A percentile compares a stretch with the other conserved stretches of the same genome.
These are phyloP conservation scores for Hygrophoropsis aurantiaca DNA, from an alignment of 768 basidiomycete species.

Conservation along the genomic window DNA sequence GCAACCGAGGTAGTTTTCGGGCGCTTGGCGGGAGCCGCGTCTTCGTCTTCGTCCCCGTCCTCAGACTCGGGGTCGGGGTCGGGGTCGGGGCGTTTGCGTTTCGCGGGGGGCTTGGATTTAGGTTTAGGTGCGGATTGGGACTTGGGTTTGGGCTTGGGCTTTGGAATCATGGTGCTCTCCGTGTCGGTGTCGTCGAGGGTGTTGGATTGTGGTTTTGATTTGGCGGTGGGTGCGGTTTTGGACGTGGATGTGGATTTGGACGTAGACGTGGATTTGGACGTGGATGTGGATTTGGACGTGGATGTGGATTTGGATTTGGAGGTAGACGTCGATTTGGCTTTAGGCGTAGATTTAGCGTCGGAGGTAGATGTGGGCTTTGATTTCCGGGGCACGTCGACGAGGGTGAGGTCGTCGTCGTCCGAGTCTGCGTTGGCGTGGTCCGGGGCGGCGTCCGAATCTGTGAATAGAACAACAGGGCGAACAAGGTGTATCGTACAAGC, in stretches of 20 bases:
- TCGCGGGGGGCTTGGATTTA: too few relatives aligned
- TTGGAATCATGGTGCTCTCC: too few relatives aligned
- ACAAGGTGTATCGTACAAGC: constrained; percentile 4
- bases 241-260: not conserved
- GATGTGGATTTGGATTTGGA: not conserved
- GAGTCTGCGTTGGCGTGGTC: constrained; percentile 10
- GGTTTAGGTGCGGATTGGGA: too few relatives aligned
- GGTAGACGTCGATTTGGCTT: not conserved
- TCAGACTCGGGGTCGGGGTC: not conserved
- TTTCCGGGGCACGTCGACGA: constrained; percentile 22
- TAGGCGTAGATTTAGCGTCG: not conserved
- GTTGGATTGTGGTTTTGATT: not conserved
- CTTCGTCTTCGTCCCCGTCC: too few relatives aligned
- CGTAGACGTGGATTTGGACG: constrained; percentile 5
- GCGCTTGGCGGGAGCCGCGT: too few relatives aligned
- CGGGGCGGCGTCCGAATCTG: not conserved
- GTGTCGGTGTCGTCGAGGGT: too few relatives aligned
- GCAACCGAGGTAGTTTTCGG: too few relatives aligned
- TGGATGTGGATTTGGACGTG: not conserved
- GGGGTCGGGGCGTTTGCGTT: not conserved
- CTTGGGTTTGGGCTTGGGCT: not conserved
- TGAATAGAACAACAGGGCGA: not conserved
- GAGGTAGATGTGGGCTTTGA: not conserved
- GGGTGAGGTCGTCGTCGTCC: constrained; percentile 28
- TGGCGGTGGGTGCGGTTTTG: not conserved